Conservation (phyloP, 768 basidiomycete genomes). For the Peribolospora kevripleyi region DNA sequence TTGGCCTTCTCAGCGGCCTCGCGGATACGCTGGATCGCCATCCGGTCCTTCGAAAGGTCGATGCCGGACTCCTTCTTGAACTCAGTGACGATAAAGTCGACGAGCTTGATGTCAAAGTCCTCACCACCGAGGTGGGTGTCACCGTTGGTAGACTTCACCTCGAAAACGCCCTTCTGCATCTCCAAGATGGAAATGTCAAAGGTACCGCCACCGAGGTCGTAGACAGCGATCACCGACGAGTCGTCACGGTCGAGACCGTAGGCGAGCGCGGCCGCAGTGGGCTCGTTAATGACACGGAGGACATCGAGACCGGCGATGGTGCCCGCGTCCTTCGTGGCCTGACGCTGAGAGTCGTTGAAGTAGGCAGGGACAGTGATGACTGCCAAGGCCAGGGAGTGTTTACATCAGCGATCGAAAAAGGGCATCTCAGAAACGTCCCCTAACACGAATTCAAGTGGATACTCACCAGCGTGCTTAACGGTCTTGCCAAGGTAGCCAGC, state of each 20-base stretch:
- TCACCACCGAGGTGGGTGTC: conserved; percentile 95
- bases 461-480: conserved; percentile 47
- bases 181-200: conserved; percentile 99
- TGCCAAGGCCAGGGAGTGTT: not conserved
- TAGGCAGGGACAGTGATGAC: conserved; percentile 94
- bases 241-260: conserved; percentile 73
- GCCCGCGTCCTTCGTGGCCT: conserved; percentile 95
- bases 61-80: conserved; percentile 85
- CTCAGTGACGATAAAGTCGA: conserved; percentile 59
- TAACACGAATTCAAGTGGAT: not conserved
- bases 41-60: conserved; percentile 59
- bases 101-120: conserved; percentile 80
- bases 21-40: conserved; percentile 96
- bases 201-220: conserved; percentile 93
- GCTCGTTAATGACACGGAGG: conserved; percentile 95
- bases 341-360: conserved; percentile 98
- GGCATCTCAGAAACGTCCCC: not conserved
- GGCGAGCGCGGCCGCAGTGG: conserved; percentile 91
- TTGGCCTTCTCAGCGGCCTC: conserved; percentile 99
- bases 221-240: conserved; percentile 77
- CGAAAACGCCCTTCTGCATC: conserved; percentile 99
- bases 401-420: not conserved
- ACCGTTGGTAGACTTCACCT: conserved; percentile 98
- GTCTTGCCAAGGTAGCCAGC: conserved; percentile 79
- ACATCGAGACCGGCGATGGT: conserved; percentile 94